Percentiles rank a stretch among this genome's conserved stretches.
phyloP scores from a whole-genome alignment of 331 rosid species.

The Arachis monticola region DNA sequence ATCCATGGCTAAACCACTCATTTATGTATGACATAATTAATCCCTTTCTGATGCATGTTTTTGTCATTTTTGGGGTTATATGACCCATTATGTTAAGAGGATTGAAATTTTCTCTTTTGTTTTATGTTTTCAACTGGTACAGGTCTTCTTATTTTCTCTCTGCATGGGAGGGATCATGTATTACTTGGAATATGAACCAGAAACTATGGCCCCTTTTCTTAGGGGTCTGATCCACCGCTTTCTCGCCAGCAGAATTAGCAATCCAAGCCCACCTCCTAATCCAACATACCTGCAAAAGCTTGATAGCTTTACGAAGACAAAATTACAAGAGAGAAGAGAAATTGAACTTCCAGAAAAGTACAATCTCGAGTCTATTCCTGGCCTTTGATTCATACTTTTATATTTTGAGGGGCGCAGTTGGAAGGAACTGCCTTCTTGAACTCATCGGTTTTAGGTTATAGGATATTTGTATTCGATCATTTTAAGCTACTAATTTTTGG shows the following conservation, averaged over 20 bases:
- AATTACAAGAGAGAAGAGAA: constrained; percentile 47
- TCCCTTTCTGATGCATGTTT: neutral
- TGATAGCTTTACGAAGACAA: constrained; percentile 63
- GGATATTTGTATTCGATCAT: constrained; percentile 22
- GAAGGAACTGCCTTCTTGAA: neutral
- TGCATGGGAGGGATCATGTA: constrained; percentile 99
- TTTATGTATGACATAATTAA: neutral
- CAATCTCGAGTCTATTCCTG: constrained; percentile 94
- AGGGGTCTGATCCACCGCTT: constrained; percentile 92
- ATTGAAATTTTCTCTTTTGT: constrained; percentile 25
- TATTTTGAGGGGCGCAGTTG: neutral
- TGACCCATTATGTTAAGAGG: neutral
- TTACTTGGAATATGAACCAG: constrained; percentile 92
- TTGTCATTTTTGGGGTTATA: neutral
- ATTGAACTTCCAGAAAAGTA: constrained; percentile 64
- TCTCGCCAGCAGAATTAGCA: constrained; percentile 96
- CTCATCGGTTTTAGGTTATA: constrained; percentile 19
- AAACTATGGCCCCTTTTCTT: constrained; percentile 96
- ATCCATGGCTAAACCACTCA: neutral
- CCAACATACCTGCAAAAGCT: constrained; percentile 63
- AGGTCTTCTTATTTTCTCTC: constrained; percentile 82
- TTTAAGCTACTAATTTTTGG: constrained; percentile 1
- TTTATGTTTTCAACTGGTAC: constrained; percentile 40
- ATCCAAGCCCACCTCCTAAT: constrained; percentile 55
- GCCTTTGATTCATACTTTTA: constrained; percentile 55